Base-by-base conservation (phyloP, 2,329 filamentous ascomycete genomes). In the Stromatinia cepivora region DNA sequence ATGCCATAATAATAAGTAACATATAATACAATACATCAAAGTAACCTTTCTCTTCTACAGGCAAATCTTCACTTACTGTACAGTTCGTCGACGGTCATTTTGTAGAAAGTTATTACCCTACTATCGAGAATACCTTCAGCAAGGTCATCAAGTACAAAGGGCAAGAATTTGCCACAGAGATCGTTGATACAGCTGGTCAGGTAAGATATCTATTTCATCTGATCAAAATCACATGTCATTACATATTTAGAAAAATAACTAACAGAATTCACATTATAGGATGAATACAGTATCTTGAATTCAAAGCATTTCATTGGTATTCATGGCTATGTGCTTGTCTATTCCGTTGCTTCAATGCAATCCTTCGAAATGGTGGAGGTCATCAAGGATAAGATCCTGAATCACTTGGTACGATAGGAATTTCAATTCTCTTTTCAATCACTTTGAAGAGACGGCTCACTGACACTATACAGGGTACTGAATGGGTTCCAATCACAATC, bases 251-350 rank as follows among this genome's bases (percentile, higher is more conserved):
- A 31, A 31, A 62, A 53, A 46, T 25, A 34, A 34, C 69, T 66
- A 15, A 71, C 72, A 73, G 57, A 75, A 31, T 25, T 22, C 34
- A n/a, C 58, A 69, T 28, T 57, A 69, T 70, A 95, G 90, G 95
- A 99, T 84, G 95, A 99, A 82, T 99, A 99, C 84, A 97, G 92
- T 79, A 97, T 98, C 74, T 85, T 99, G 72, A 98, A 97, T 81
- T 97, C 92, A 72, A 98, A 98, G 83, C 94, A 98, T 80, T 98
- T 98, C 78, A 98, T 99, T 80, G 95, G 95, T 72, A 98, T 98
- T 75, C 95, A 99, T 83, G 95, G 95, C 69, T 99, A 98, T 81
- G 93, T 99, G 87, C 90, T 99, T 71, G 94, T 97, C 62, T 99
- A 99, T 82, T 97, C 94, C n/a, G 94, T 99, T 63, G 92, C 92